Evolutionary conservation across 192 early-diverging fungal genomes (phyloP).

Genomic region (Coemansia sp.): DNA sequence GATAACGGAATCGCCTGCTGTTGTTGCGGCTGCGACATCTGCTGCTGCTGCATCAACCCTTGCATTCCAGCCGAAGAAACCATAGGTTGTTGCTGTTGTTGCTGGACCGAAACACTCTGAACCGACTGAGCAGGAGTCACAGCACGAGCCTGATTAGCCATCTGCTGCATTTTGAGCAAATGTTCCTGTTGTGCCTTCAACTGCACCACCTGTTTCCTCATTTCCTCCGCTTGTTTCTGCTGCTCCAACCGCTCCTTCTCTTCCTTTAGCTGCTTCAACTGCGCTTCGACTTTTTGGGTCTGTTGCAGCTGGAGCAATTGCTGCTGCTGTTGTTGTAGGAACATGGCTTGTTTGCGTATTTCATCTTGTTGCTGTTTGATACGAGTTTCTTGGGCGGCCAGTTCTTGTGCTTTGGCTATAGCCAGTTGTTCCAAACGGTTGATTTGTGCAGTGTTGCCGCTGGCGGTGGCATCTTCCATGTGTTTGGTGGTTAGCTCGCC

Average conservation of each 20-base stretch:
- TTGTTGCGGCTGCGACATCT: slow-evolving; percentile 15
- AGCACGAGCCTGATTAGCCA: slow-evolving; percentile 32
- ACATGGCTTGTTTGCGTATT: slow-evolving; percentile 46
- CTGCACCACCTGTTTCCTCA: slow-evolving; percentile 40
- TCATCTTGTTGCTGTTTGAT: slow-evolving; percentile 50
- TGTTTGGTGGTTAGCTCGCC: slow-evolving; percentile 37
- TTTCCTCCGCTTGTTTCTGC: slow-evolving; percentile 41
- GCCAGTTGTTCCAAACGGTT: slow-evolving; percentile 41
- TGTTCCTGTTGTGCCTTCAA: slow-evolving; percentile 49
- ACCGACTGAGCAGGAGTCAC: too few relatives aligned
- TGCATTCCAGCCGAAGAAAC: slow-evolving; percentile 2
- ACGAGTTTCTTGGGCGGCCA: slow-evolving; percentile 40
- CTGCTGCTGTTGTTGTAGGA: slow-evolving; percentile 52
- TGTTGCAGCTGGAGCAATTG: slow-evolving; percentile 52
- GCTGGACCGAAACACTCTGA: background rate
- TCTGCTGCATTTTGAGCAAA: slow-evolving; percentile 54
- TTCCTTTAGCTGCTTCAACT: slow-evolving; percentile 49
- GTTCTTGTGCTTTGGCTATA: slow-evolving; percentile 43
- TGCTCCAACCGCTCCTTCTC: slow-evolving; percentile 48
- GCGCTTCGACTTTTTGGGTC: slow-evolving; percentile 52
- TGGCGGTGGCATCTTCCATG: slow-evolving; percentile 48
- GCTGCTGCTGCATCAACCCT: slow-evolving; percentile 8
- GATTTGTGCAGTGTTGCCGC: slow-evolving; percentile 49
- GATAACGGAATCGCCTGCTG: slow-evolving; percentile 29
- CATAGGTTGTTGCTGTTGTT: slow-evolving; percentile 12